phyloP scores from a whole-genome alignment of 768 basidiomycete genomes.

The Agaricus subrufescens region DNA sequence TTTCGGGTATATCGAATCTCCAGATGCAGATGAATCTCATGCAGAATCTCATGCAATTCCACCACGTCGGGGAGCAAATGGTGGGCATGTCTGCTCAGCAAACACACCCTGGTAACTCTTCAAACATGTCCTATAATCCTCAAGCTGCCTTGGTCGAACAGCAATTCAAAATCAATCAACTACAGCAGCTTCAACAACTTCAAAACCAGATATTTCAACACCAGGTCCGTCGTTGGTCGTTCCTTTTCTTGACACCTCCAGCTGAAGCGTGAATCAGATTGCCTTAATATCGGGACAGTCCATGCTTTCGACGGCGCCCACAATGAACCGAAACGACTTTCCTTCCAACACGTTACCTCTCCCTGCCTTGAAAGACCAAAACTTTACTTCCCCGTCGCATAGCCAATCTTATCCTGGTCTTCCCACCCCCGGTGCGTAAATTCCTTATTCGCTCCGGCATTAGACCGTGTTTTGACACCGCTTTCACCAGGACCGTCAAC shows the following conservation, averaged over 20 bases:
- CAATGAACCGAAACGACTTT: conserved; percentile 37
- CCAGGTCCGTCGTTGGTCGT: conserved; percentile 49
- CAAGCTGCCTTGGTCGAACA: conserved; percentile 65
- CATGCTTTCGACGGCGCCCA: conserved; percentile 16
- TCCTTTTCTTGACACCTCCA: conserved; percentile 7
- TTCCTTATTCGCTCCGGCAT: not conserved
- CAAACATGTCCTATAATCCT: conserved; percentile 25
- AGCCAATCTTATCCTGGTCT: conserved; percentile 16
- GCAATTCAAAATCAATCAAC: conserved; percentile 72
- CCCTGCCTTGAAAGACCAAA: conserved; percentile 2
- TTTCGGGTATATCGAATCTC: conserved; percentile 1
- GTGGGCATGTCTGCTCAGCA: conserved; percentile 7
- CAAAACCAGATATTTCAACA: conserved; percentile 89
- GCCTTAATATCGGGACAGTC: conserved; percentile 58
- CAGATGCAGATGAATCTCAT: conserved; percentile 43
- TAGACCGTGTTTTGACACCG: too few species aligned
- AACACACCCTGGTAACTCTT: not conserved
- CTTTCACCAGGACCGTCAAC: conserved; percentile 47
- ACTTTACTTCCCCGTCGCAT: not conserved
- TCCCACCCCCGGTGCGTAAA: conserved; percentile 25
- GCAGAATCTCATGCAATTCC: conserved; percentile 48
- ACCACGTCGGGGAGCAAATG: conserved; percentile 32
- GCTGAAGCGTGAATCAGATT: conserved; percentile 36
- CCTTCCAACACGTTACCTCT: conserved; percentile 7
- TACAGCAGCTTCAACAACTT: conserved; percentile 73